These are phyloP conservation scores for Phanerochaete sordida DNA, from an alignment of 768 basidiomycete species.

Conservation along the genomic window DNA sequence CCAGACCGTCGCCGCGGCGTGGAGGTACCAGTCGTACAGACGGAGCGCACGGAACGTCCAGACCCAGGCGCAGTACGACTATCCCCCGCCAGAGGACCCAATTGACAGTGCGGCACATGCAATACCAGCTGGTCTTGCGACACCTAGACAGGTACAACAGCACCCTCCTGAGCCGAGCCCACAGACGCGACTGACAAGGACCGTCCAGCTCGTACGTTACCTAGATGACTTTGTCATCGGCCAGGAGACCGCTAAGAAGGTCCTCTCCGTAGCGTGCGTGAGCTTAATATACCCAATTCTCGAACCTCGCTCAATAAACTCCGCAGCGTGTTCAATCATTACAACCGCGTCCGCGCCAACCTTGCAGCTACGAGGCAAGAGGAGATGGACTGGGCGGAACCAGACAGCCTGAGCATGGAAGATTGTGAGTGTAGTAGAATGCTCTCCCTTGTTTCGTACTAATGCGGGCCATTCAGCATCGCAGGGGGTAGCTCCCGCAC, in stretches of 20 bases:
- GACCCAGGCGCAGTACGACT: conserved; percentile 56
- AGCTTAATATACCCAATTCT: not conserved
- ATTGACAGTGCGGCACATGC: conserved; percentile 29
- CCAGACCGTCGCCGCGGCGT: not conserved
- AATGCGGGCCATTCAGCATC: conserved; percentile 22
- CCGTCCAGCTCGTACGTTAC: conserved; percentile 69
- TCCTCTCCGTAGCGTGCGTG: conserved; percentile 89
- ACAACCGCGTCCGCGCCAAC: conserved; percentile 81
- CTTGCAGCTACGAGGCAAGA: conserved; percentile 45
- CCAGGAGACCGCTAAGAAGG: conserved; percentile 90
- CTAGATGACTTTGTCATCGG: conserved; percentile 89
- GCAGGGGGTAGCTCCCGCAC: conserved; percentile 49
- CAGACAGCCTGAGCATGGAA: conserved; percentile 12
- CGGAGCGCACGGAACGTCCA: conserved; percentile 29
- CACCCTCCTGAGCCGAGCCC: not conserved
- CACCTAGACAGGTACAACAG: conserved; percentile 50
- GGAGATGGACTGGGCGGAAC: conserved; percentile 25
- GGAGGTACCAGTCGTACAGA: not conserved
- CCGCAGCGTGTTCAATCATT: conserved; percentile 88
- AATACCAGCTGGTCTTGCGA: conserved; percentile 51
- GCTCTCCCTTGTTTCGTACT: too few species aligned
- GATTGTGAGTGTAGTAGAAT: too few species aligned
- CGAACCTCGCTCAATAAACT: not conserved
- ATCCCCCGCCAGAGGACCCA: conserved; percentile 23
- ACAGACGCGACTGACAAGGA: not conserved